phyloP scores from a whole-genome alignment of 495 filamentous ascomycete species.

The Glonium stellatum region DNA sequence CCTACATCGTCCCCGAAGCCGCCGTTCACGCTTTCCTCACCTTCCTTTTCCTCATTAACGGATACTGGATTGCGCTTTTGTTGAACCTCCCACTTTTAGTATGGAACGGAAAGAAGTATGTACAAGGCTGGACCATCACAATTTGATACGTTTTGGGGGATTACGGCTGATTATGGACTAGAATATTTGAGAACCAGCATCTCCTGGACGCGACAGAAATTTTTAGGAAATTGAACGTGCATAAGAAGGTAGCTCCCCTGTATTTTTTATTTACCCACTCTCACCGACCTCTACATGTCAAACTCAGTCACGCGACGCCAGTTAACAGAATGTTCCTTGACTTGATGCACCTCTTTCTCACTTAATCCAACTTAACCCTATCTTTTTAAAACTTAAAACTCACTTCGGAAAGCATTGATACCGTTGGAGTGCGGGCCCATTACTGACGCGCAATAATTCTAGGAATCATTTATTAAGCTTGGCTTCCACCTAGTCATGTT shows the following conservation, averaged over 20 bases:
- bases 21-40: constrained; percentile 94
- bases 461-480: constrained; percentile 99
- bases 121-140: neutral
- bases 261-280: neutral
- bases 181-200: constrained; percentile 95
- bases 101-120: constrained; percentile 95
- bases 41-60: constrained; percentile 92
- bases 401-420: too few species aligned
- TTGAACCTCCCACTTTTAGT: constrained; percentile 87
- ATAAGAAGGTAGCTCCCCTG: constrained; percentile 78
- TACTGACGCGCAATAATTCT: constrained; percentile 5
- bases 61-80: constrained; percentile 91
- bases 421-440: too few species aligned
- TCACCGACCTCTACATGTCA: neutral
- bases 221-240: constrained; percentile 96
- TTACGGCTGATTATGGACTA: constrained; percentile 34
- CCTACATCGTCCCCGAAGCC: constrained; percentile 98
- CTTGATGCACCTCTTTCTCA: neutral
- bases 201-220: constrained; percentile 98
- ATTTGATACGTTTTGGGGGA: constrained; percentile 29
- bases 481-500: constrained; percentile 99
- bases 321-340: neutral
- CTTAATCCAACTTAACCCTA: too few species aligned
- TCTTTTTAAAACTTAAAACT: too few species aligned
- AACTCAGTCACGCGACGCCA: neutral